Evolutionary conservation across 495 filamentous ascomycete species (phyloP), one percentile per base, ranked within the genome.

Genomic region (Xylaria grammica): DNA sequence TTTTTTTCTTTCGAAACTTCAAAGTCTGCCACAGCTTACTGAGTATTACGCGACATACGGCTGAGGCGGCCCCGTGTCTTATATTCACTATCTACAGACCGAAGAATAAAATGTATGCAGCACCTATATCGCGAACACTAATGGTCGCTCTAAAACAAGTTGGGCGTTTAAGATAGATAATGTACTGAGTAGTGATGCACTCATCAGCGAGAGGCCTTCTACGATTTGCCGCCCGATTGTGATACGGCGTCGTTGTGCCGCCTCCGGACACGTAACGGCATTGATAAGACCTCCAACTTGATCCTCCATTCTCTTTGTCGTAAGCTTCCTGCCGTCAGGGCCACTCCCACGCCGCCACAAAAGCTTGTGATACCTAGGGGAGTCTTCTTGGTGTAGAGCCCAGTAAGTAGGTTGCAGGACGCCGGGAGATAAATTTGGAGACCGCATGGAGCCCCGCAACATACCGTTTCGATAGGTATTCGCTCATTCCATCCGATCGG

Each of bases 361-460:
- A 13, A 29, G 44, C 26, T 30, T 45, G 34, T 29, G 40, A 3
- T 42, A 42, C 40, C 40, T 15, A 42, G 13, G 15, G 3, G 13
- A 42, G 3, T 15, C 40, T 42, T 15, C 40, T 42, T 17, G 6
- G 15, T 3, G 6, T 42, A 6, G 34, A 36, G 34, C 40, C 40
- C 13, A 42, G 40, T 42, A 17, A 52, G 54, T 38, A 34, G 29
- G 29, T 17, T 36, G 44, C 24, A n/a, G 54, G 54, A 24, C 38
- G 15, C 19, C 42, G 56, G 42, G 56, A 59, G 56, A 59, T 59
- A 59, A 59, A 46, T 59, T 59, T 59, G 56, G 56, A 59, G 34
- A 59, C 56, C 56, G 56, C 56, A 59, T 59, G 56, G 56, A 59
- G 56, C 56, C 56, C 56, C 56, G 42, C 56, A 32, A 42, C n/a